Evolutionary conservation across 345 rosid species (phyloP).

Genomic region (Eucalyptus decipiens): DNA sequence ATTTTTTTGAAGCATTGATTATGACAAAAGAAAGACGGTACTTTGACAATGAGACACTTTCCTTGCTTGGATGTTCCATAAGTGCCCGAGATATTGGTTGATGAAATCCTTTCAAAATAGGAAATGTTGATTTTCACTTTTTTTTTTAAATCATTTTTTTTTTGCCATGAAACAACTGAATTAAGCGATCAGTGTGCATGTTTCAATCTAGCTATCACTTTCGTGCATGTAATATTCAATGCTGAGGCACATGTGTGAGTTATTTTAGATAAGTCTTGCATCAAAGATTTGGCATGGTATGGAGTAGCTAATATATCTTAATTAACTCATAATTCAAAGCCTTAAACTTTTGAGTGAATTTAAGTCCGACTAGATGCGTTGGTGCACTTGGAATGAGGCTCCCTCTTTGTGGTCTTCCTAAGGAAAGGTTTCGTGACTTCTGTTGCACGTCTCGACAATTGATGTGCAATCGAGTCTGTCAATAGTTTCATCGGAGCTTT

Average conservation of each 20-base stretch:
- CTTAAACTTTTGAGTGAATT: background rate
- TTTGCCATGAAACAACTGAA: background rate
- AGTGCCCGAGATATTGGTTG: background rate
- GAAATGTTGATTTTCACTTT: background rate
- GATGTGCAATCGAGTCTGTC: background rate
- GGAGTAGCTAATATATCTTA: background rate
- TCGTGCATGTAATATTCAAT: background rate
- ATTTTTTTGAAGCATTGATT: background rate
- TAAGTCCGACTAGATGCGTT: background rate
- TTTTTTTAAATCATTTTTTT: background rate
- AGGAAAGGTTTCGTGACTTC: background rate
- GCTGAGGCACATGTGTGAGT: background rate
- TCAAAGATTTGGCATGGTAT: rapidly evolving
- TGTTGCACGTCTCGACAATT: background rate
- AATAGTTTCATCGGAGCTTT: background rate
- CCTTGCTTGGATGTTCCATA: background rate
- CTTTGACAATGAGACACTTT: background rate
- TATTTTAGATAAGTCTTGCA: background rate
- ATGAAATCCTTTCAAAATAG: background rate
- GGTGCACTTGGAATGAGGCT: background rate
- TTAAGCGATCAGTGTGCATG: background rate
- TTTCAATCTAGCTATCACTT: background rate
- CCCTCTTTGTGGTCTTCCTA: background rate
- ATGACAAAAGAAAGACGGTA: background rate
- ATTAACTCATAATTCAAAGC: background rate